A percentile compares a stretch with the other conserved stretches of the same genome.
These are phyloP conservation scores for Buddleja alternifolia DNA, from an alignment of 257 asterid genomes.

Conservation along the genomic window DNA sequence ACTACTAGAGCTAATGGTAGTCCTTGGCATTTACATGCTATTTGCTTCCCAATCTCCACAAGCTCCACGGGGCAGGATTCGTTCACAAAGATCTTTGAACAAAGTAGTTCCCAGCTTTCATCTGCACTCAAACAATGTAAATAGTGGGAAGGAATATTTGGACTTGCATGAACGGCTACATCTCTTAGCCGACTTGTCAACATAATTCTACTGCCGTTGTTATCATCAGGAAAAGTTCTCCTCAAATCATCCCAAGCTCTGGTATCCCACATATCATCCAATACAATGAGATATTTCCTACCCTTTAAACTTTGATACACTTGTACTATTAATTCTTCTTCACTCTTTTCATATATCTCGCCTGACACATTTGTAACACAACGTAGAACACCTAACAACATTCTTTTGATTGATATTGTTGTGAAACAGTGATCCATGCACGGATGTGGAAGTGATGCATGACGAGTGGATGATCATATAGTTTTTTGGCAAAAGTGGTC, in stretches of 20 bases:
- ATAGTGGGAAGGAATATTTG: neutral
- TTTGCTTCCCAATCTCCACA: conserved; percentile 22
- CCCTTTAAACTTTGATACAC: conserved; percentile 22
- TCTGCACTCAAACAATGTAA: conserved; percentile 10
- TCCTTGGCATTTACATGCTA: conserved; percentile 36
- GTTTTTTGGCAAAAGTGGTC: neutral
- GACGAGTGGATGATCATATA: conserved; percentile 12
- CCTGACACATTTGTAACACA: neutral
- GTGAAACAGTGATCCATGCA: conserved; percentile 17
- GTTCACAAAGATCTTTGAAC: conserved; percentile 9
- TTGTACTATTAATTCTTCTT: conserved; percentile 19
- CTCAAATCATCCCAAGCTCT: conserved; percentile 32
- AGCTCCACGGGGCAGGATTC: conserved; percentile 22
- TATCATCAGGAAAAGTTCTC: conserved; percentile 25
- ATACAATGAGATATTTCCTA: too few relatives aligned
- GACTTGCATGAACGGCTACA: conserved; percentile 21
- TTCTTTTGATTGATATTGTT: neutral
- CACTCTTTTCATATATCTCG: neutral
- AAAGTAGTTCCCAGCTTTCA: conserved; percentile 36
- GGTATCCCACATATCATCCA: conserved; percentile 42
- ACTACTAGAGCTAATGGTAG: conserved; percentile 35
- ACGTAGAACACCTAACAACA: conserved; percentile 20
- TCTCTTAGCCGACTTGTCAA: conserved; percentile 28
- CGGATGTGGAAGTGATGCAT: conserved; percentile 16
- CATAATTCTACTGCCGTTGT: conserved; percentile 34